phyloP scores from a whole-genome alignment of 2,329 filamentous ascomycete species.

The Pleomassaria siparia region DNA sequence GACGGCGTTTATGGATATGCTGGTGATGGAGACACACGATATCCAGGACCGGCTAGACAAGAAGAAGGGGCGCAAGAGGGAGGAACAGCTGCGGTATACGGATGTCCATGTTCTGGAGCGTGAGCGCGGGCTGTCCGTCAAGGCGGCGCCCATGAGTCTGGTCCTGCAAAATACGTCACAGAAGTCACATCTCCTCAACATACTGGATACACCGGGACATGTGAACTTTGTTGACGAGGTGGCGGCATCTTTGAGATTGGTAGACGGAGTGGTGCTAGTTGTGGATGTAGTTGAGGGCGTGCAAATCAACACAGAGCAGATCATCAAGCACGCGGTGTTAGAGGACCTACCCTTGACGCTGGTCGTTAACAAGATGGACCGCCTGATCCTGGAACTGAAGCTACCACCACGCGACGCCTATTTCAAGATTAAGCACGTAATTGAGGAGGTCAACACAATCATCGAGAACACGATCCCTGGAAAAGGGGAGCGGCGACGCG shows the following conservation, averaged over 20 bases:
- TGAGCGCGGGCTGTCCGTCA: conserved; percentile 87
- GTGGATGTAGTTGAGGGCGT: conserved; percentile 98
- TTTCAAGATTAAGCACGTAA: conserved; percentile 98
- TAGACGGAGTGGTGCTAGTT: conserved; percentile 88
- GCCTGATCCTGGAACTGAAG: conserved; percentile 90
- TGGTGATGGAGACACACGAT: conserved; percentile 93
- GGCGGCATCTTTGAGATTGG: conserved; percentile 80
- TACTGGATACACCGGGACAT: conserved; percentile 94
- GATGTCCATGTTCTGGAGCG: conserved; percentile 88
- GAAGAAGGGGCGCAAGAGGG: conserved; percentile 75
- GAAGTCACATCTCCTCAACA: conserved; percentile 93
- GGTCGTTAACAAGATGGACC: conserved; percentile 96
- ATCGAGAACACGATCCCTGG: conserved; percentile 87
- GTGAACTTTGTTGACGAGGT: conserved; percentile 99
- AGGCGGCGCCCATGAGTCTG: conserved; percentile 91
- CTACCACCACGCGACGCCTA: conserved; percentile 94
- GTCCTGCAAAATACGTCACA: conserved; percentile 84
- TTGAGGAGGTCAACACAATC: conserved; percentile 95
- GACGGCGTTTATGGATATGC: conserved; percentile 97
- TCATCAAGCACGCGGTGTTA: conserved; percentile 92
- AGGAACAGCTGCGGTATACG: conserved; percentile 92
- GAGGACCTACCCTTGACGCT: conserved; percentile 87
- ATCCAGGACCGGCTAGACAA: conserved; percentile 77
- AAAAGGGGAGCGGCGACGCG: conserved; percentile 72
- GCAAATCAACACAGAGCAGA: conserved; percentile 95